These are phyloP conservation scores for Apocynum venetum DNA, from an alignment of 257 asterid species.

Conservation along the genomic window DNA sequence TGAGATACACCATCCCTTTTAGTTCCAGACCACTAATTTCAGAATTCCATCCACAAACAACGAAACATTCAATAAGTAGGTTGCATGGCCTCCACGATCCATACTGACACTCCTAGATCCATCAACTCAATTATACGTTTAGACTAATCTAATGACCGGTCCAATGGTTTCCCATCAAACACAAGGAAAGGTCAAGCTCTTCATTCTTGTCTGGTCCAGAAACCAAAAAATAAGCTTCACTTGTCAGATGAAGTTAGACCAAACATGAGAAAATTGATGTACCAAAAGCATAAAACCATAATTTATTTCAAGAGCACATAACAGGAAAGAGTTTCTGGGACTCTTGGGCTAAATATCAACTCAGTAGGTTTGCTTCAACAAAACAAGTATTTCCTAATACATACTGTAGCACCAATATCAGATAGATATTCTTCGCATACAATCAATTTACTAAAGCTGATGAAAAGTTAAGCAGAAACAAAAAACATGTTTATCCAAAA, in stretches of 20 bases:
- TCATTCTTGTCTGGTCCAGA: background rate
- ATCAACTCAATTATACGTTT: background rate
- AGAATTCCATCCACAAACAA: background rate
- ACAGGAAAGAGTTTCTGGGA: background rate
- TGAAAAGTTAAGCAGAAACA: background rate
- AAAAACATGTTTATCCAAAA: background rate
- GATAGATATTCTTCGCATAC: too few species aligned
- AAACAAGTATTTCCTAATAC: background rate
- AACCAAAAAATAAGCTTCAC: background rate
- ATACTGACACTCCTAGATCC: background rate
- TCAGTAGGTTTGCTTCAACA: background rate
- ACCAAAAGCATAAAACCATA: background rate
- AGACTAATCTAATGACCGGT: background rate
- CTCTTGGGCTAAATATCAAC: background rate
- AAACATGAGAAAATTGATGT: background rate
- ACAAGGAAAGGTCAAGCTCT: background rate
- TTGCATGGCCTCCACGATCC: background rate
- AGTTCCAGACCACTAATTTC: background rate
- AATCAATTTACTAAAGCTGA: background rate
- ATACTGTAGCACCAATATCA: background rate
- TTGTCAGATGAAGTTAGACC: background rate
- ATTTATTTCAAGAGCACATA: background rate
- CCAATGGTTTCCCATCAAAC: background rate
- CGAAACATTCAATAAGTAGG: background rate
- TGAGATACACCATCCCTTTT: background rate